Conservation (phyloP, 1,284 basidiomycete genomes). For the Fomitopsis betulina region DNA sequence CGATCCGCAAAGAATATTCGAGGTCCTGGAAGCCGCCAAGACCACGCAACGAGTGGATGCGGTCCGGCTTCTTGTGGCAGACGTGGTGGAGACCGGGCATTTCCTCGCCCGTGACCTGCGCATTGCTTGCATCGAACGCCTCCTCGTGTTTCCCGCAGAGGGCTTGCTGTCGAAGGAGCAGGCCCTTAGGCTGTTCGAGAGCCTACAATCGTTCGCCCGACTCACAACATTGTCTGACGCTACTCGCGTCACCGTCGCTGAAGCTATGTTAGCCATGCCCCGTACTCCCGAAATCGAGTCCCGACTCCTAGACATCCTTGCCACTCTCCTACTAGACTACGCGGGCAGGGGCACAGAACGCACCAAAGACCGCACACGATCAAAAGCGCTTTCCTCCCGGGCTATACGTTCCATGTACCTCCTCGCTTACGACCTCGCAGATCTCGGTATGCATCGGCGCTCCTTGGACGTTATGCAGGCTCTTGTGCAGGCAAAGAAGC, state of each 20-base stretch:
- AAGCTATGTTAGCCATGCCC: background rate
- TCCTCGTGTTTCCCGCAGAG: background rate
- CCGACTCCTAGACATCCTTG: conserved; percentile 1
- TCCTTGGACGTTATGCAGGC: conserved; percentile 19
- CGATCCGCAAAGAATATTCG: background rate
- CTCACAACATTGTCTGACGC: background rate
- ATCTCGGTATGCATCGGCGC: conserved; percentile 5
- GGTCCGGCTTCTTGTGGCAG: background rate
- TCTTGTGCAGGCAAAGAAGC: conserved; percentile 30
- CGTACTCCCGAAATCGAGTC: background rate
- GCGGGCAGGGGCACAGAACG: background rate
- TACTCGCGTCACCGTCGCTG: background rate
- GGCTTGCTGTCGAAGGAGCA: background rate
- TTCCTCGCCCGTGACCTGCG: background rate
- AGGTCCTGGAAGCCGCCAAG: background rate
- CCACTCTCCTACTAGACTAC: background rate
- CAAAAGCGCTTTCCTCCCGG: background rate
- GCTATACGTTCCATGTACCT: background rate
- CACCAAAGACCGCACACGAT: background rate
- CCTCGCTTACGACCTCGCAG: conserved; percentile 11
- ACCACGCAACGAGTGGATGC: background rate
- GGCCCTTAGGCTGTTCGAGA: background rate
- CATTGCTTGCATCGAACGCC: background rate
- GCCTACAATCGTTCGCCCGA: background rate
- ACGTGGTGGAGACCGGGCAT: conserved; percentile 2